Evolutionary conservation across 371 early-diverging fungal species (phyloP), one percentile per base, ranked within the genome.

Genomic region (Mucor plumbeus): DNA sequence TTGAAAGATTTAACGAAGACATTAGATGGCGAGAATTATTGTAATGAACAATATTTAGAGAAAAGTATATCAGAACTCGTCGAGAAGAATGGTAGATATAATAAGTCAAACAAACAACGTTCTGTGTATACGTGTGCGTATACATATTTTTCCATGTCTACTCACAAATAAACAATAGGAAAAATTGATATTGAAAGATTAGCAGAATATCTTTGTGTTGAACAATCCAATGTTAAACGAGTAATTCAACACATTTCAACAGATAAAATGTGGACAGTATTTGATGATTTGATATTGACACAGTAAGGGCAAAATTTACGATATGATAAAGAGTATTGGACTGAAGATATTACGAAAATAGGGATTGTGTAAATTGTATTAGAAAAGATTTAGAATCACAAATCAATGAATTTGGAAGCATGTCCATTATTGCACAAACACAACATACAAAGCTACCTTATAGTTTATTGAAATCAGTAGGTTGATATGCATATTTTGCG

Each of bases 241-340:
- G 54, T 57, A 0, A 17, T 72, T 3, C 63, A 65, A 26, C 31
- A 57, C 1, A 36, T 72, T 17, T 35, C 44, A 14, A 13, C 33
- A 0, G 39, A 56, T 15, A 61, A 65, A 5, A 31, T 44, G 1
- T 72, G 69, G 69, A 44, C 55, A 4, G 21, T 61, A 0, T 53
- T 68, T 10, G 73, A 72, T 48, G 73, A 72, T 48, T 40, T 72
- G 43, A 54, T 72, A 5, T 53, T 72, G 21, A 72, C 73, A 34
- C 34, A 44, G 72, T 71, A 71, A 67, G 47, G 43, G 6, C 14
- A 59, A 17, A 1, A 8, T 7, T 7, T 10, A 17, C 4, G n/a
- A 44, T 15, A 21, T 50, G 26, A 8, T 4, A 6, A 11, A 21
- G 50, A 21, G 21, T 26, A 50, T 4, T 8, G 50, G 21, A 50